phyloP scores from a whole-genome alignment of 106 monocot genomes.

The Acorus gramineus region DNA sequence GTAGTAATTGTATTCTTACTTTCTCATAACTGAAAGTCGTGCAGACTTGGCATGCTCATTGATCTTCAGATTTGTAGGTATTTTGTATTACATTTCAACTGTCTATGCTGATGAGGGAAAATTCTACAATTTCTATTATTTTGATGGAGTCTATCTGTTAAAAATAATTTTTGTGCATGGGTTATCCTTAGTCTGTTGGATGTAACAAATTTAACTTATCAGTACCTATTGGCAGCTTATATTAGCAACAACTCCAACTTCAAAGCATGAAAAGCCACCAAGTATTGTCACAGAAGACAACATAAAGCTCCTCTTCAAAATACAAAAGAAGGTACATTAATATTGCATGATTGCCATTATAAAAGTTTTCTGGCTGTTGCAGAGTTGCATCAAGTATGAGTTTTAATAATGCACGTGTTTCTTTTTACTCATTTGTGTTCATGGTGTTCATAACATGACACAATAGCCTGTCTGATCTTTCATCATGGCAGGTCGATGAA shows the following conservation, averaged over 20 bases:
- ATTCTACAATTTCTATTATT: no score
- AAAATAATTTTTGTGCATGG: not conserved
- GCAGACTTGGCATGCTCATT: no score
- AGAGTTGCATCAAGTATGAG: no score
- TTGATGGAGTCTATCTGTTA: no score
- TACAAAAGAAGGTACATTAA: conserved; percentile 78
- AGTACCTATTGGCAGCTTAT: conserved; percentile 52
- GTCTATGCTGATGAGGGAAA: no score
- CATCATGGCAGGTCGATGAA: conserved; percentile 56
- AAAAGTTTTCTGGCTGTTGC: not conserved
- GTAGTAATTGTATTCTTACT: no score
- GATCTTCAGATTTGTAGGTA: no score
- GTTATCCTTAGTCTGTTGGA: not conserved
- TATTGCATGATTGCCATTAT: not conserved
- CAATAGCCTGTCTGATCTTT: not conserved
- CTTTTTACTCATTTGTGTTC: no score
- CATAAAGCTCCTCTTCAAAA: conserved; percentile 74
- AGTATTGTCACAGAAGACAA: conserved; percentile 67
- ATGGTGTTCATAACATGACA: no score
- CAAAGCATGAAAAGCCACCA: conserved; percentile 29
- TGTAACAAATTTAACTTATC: not conserved
- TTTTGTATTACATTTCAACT: no score
- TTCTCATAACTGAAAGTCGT: no score
- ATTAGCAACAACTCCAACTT: conserved; percentile 43
- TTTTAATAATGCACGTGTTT: no score